Base-by-base conservation (phyloP, 2,329 filamentous ascomycete species). In the Fusarium ambrosium region DNA sequence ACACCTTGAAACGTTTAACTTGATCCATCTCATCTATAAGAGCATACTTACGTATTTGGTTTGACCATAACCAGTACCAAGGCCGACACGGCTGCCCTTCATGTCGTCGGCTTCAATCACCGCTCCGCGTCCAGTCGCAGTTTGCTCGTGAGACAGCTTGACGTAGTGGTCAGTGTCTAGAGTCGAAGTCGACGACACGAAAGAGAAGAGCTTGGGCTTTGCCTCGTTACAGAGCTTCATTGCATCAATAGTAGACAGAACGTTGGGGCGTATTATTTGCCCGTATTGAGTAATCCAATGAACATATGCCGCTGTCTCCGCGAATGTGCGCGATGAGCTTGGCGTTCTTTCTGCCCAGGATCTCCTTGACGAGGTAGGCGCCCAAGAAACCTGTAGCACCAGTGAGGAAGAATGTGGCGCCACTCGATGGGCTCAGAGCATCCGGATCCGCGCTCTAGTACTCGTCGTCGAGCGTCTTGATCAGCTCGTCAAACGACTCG, bases 61-160 rank as follows among this genome's bases (percentile, higher is more conserved):
- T 82, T 98, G 95, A 3, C 95, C 95, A 79, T 98, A 98, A 5
- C 95, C 95, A 1, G 94, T 98, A 36, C 91, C 91, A 2, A 98
- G 90, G 34, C 94, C 94, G 60, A 86, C 91, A 41, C 91, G 88
- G 79, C 94, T 95, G 63, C 95, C 94, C 75, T 90, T 86, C 71
- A 98, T 87, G 75, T 96, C 92, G 80, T 98, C 95, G 0, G 87
- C 87, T 82, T 98, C 95, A 27, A 88, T 86, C n/a, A 98, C 89
- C 14, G 90, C 90, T 82, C 86, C 86, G 6, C 90, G 90, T 13
- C 93, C 93, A 41, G 88, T 88, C 13, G 85, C 45, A 48, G 61
- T 71, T 59, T 79, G 68, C 56, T 79, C 61, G 3, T 92, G 86
- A 0, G 94, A 96, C 41, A 95, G 88, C 55, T 92, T 85, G 62